These are phyloP conservation scores for Fusarium redolens DNA, from an alignment of 2,329 filamentous ascomycete species.

Conservation along the genomic window DNA sequence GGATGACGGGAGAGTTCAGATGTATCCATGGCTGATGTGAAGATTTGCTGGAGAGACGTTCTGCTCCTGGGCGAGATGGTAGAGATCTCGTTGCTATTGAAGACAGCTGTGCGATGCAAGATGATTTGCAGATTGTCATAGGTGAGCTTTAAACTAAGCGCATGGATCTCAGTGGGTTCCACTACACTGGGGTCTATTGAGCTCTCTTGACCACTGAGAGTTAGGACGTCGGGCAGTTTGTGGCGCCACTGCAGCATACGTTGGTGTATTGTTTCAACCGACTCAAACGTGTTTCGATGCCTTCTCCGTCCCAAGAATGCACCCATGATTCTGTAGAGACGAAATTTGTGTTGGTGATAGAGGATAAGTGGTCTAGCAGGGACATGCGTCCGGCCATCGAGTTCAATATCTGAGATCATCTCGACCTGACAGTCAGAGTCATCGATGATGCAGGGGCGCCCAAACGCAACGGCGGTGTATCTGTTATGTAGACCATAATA, in stretches of 20 bases:
- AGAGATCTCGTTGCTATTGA: neutral
- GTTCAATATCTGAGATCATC: neutral
- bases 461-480: neutral
- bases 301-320: fast-evolving
- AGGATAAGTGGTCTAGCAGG: fast-evolving
- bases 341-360: neutral
- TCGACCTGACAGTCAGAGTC: neutral
- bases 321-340: neutral
- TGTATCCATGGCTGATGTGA: neutral
- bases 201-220: fast-evolving
- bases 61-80: fast-evolving
- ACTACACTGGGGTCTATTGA: fast-evolving
- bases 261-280: fast-evolving
- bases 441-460: neutral
- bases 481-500: neutral
- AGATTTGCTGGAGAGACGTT: fast-evolving
- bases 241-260: neutral
- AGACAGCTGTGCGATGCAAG: fast-evolving
- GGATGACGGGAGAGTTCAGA: fast-evolving
- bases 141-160: fast-evolving
- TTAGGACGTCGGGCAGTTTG: fast-evolving
- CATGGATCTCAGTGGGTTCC: fast-evolving
- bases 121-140: fast-evolving
- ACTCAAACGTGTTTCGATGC: fast-evolving
- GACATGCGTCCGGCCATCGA: fast-evolving